These are phyloP conservation scores for Piloderma croceum DNA, from an alignment of 768 basidiomycete species.

Conservation along the genomic window DNA sequence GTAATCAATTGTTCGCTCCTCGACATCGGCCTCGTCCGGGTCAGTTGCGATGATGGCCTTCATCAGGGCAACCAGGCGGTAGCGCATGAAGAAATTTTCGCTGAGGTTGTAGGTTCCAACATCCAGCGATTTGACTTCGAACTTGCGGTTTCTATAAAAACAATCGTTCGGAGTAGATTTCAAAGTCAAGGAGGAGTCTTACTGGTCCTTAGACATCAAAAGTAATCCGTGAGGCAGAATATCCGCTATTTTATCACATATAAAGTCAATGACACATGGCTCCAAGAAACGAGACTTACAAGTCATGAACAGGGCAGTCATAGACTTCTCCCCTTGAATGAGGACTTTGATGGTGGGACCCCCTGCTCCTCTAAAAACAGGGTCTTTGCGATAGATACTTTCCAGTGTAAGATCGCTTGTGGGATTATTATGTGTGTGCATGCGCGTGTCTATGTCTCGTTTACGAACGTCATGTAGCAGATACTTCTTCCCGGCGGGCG, in stretches of 20 bases:
- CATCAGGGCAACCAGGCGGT: slow-evolving; percentile 43
- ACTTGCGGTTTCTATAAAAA: slow-evolving; percentile 34
- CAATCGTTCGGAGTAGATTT: slow-evolving; percentile 4
- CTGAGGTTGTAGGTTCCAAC: slow-evolving; percentile 36
- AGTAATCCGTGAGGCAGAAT: slow-evolving; percentile 25
- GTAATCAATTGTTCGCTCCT: slow-evolving; percentile 44
- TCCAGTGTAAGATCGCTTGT: slow-evolving; percentile 30
- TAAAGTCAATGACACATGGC: not conserved
- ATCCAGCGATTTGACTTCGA: slow-evolving; percentile 43
- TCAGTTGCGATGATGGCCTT: slow-evolving; percentile 37
- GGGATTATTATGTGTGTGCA: slow-evolving; percentile 13
- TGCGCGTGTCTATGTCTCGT: slow-evolving; percentile 28
- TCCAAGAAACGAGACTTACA: slow-evolving; percentile 21
- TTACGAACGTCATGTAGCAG: slow-evolving; percentile 41
- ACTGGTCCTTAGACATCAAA: slow-evolving; percentile 27
- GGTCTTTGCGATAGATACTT: slow-evolving; percentile 23
- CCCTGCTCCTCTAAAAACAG: slow-evolving; percentile 9
- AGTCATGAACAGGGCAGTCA: slow-evolving; percentile 37
- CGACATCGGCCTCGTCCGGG: slow-evolving; percentile 23
- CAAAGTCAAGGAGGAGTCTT: slow-evolving; percentile 4
- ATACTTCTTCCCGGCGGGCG: slow-evolving; percentile 34
- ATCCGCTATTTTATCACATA: slow-evolving; percentile 16
- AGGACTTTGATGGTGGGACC: slow-evolving; percentile 33
- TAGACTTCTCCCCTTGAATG: slow-evolving; percentile 37
- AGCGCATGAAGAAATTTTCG: slow-evolving; percentile 47